Percentiles rank a stretch among this genome's conserved stretches.
Conservation (phyloP, 2,329 filamentous ascomycete genomes). For the Tolypocladium ophioglossoides region DNA sequence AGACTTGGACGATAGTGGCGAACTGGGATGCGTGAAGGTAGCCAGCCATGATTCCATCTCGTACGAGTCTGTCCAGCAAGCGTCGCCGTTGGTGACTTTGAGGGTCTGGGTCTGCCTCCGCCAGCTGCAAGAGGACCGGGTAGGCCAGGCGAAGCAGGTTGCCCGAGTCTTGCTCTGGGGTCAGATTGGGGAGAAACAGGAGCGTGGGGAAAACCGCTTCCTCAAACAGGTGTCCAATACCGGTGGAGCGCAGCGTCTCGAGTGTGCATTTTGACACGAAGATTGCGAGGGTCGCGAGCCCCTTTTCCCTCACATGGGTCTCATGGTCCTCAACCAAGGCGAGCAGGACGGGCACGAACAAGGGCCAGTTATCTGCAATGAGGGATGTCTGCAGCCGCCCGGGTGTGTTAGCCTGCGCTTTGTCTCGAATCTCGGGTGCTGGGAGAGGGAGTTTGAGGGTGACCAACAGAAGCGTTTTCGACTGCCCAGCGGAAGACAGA, state of each 20-base stretch:
- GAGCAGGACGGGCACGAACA: slow-evolving; percentile 60
- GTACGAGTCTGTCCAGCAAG: slow-evolving; percentile 43
- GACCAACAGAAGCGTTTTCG: slow-evolving; percentile 4
- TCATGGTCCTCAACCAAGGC: slow-evolving; percentile 56
- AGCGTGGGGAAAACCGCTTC: slow-evolving; percentile 61
- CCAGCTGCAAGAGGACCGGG: slow-evolving; percentile 52
- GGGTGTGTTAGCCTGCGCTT: neutral
- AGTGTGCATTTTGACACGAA: slow-evolving; percentile 47
- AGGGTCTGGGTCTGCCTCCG: slow-evolving; percentile 13
- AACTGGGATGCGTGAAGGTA: slow-evolving; percentile 50
- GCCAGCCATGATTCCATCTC: slow-evolving; percentile 43
- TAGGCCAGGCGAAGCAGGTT: slow-evolving; percentile 56
- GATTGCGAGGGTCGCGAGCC: slow-evolving; percentile 39
- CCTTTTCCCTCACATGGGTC: slow-evolving; percentile 39
- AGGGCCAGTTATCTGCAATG: slow-evolving; percentile 44
- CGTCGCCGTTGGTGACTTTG: slow-evolving; percentile 15
- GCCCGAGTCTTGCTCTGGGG: slow-evolving; percentile 60
- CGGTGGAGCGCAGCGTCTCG: slow-evolving; percentile 46
- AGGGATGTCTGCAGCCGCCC: neutral
- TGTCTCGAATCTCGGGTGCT: neutral
- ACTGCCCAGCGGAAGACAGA: slow-evolving; percentile 5
- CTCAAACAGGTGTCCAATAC: slow-evolving; percentile 57
- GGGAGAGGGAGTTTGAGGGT: too few species aligned
- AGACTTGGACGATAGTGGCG: slow-evolving; percentile 41
- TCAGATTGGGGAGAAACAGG: slow-evolving; percentile 67